These are phyloP conservation scores for Aspergillus nomiae DNA, from an alignment of 2,329 filamentous ascomycete species.

Conservation along the genomic window DNA sequence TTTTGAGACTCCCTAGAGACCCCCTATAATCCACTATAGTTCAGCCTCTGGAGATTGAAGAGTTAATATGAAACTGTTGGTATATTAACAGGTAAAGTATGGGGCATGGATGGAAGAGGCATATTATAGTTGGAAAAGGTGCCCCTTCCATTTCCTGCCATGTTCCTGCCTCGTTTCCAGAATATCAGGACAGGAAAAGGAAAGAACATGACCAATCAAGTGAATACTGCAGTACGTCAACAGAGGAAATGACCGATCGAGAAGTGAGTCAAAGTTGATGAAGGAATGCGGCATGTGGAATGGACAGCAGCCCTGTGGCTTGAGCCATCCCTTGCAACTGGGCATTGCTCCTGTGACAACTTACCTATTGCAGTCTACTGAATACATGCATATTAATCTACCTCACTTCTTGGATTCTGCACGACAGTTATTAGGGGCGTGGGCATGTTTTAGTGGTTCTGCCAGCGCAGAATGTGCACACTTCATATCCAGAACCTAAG, in stretches of 20 bases:
- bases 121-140: background rate
- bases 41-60: background rate
- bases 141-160: background rate
- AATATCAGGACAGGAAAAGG: background rate
- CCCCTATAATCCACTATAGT: background rate
- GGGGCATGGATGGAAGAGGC: background rate
- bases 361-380: background rate
- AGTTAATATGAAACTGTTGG: background rate
- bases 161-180: background rate
- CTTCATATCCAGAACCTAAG: background rate
- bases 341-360: background rate
- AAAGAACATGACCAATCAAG: background rate
- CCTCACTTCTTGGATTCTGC: background rate
- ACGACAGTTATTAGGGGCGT: background rate
- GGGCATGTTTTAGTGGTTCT: background rate
- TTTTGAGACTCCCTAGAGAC: background rate
- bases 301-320: background rate
- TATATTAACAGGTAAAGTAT: background rate
- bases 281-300: background rate
- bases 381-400: background rate
- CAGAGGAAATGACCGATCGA: background rate
- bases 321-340: background rate
- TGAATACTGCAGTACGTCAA: background rate
- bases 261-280: background rate
- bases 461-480: background rate